Evolutionary conservation across 306 rosid species (phyloP), one percentile per base, ranked within the genome.

Genomic region (Lathyrus tuberosus): DNA sequence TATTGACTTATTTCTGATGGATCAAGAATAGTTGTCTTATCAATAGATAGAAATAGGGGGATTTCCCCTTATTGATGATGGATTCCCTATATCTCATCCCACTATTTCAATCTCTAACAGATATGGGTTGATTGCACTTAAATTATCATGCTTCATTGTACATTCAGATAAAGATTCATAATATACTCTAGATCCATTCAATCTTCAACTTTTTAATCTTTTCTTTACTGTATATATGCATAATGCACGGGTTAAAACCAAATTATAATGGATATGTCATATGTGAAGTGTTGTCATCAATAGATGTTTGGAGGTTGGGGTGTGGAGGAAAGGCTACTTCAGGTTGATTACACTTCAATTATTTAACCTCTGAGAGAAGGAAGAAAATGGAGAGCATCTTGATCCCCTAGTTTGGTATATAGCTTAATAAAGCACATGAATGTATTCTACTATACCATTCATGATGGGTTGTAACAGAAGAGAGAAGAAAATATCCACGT

Each of bases 201-300:
- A 11, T 38, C 31, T 4, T 47, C 20, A n/a, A 33, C 42, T 60
- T 60, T 31, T 8, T 9, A 40, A 8, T 6, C 16, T 31, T 60
- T 60, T 35, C 20, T 59, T 59, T 59, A 24, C 8, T 16, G 46
- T 61, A 15, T 44, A 35, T 35, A 61, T 61, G 47, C 28, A 15
- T 35, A 61, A 61, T 7, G n/a, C 11, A 35, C 42, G 10, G 22
- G 66, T 61, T 35, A 37, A 35, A 61, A 61, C 28, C 46, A 37
- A 61, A 16, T 35, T 61, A 16, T 37, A 37, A 61, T 35, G 46
- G 47, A 61, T 33, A 33, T 37, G 24, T 58, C 64, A 58, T 58
- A 10, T 37, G 47, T 8, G 46, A 61, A 61, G 66, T 35, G 26
- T 47, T 47, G 4, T 15, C 22, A 47, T 7, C 17, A 47, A 2